Base-by-base conservation (phyloP, 768 basidiomycete species). In the Suillus bovinus region DNA sequence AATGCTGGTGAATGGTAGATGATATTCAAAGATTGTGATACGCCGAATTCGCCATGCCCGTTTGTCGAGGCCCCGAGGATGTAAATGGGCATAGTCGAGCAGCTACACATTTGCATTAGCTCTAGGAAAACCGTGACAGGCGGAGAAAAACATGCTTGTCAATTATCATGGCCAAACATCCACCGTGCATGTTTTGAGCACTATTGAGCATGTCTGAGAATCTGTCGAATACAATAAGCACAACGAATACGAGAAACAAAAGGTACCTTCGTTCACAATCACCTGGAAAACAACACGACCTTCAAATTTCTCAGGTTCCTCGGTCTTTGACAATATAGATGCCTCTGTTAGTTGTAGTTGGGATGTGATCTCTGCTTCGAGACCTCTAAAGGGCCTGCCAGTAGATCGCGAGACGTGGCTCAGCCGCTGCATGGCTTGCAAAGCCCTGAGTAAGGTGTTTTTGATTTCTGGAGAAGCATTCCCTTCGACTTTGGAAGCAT, bases 1-100 rank as follows among this genome's bases (percentile, higher is more conserved):
- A 65, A 64, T 24, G 84, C 85, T n/a, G 85, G 85, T 56, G 85
- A 81, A 61, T 86, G 85, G 60, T 83, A 86, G 22, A 83, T 74
- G 6, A 85, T 72, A 50, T 84, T 81, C 49, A 86, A 68, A 1
- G 83, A 79, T 65, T 84, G 83, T 0, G 84, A 84, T 9, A 86
- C 85, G 34, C 75, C 71, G 0, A 61, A 22, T 70, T 76, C 44
- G 58, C 66, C 54, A 64, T 72, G 60, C 56, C 71, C 67, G 67
- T 60, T 59, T 42, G 69, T 68, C 6, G 79, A 68, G 5, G 78
- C 42, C 60, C 38, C 56, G 50, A 71, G 61, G 20, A 71, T 78
- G n/a, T 73, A 72, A 29, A 86, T 71, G 5, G 83, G 78, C 61
- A 85, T 61, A 16, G 84, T 70, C 6, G 86, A 83, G 58, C 86